Evolutionary conservation across 2,329 filamentous ascomycete species (phyloP).

Genomic region (Venturia pyrina): DNA sequence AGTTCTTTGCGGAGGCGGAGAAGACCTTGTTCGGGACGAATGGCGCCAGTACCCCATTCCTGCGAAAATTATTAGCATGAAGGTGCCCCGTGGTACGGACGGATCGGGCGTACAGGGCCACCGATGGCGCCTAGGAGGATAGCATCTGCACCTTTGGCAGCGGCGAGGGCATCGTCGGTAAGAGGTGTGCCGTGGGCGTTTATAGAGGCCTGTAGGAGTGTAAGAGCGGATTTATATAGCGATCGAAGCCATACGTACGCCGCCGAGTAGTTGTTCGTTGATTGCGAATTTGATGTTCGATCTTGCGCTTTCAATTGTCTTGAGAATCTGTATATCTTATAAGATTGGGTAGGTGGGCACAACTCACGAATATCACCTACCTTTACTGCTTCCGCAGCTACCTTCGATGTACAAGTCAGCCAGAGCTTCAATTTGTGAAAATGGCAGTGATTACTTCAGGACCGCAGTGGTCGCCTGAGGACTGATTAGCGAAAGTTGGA

Average conservation of each 20-base stretch:
- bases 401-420: slow-evolving; percentile 38
- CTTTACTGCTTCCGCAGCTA: slow-evolving; percentile 78
- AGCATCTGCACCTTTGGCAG: slow-evolving; percentile 77
- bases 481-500: slow-evolving; percentile 15
- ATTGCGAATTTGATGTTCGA: slow-evolving; percentile 76
- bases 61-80: slow-evolving; percentile 24
- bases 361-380: slow-evolving; percentile 34
- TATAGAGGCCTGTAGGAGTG: slow-evolving; percentile 63
- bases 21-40: slow-evolving; percentile 88
- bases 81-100: neutral
- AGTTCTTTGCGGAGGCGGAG: slow-evolving; percentile 88
- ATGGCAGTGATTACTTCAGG: slow-evolving; percentile 26
- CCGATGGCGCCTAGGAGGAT: slow-evolving; percentile 90
- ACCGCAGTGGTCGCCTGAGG: slow-evolving; percentile 30
- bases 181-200: slow-evolving; percentile 68
- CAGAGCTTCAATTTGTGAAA: neutral
- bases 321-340: slow-evolving; percentile 52
- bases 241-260: slow-evolving; percentile 50
- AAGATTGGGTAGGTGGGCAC: neutral
- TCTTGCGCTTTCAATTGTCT: slow-evolving; percentile 62
- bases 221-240: neutral
- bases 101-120: slow-evolving; percentile 53
- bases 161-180: slow-evolving; percentile 71
- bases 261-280: slow-evolving; percentile 80
- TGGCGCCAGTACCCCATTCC: slow-evolving; percentile 84